Conservation (phyloP, 2,329 filamentous ascomycete species). For the Ascosphaera acerosa region DNA sequence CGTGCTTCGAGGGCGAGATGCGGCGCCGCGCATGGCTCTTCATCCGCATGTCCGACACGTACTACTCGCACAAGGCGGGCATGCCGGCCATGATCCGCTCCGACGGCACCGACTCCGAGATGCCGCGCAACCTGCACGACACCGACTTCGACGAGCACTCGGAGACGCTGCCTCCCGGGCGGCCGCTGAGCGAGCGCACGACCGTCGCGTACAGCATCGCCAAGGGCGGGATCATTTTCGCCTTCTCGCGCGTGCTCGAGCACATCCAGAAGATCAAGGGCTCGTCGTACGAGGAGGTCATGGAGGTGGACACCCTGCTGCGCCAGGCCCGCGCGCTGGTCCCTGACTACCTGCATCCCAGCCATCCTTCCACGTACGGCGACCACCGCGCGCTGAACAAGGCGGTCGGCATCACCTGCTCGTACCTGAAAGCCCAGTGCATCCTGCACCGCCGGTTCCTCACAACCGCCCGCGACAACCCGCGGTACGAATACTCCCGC, state of each 20-base stretch:
- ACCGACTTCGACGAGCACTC: conserved; percentile 36
- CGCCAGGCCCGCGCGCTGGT: conserved; percentile 36
- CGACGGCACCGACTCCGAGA: conserved; percentile 35
- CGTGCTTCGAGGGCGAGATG: conserved; percentile 35
- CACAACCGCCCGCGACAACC: conserved; percentile 47
- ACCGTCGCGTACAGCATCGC: conserved; percentile 25
- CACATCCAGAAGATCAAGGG: conserved; percentile 17
- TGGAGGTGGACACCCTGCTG: conserved; percentile 33
- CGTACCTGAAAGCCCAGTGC: conserved; percentile 74
- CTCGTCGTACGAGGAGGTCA: conserved; percentile 32
- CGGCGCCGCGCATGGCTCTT: conserved; percentile 24
- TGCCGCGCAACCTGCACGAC: conserved; percentile 38
- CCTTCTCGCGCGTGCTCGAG: conserved; percentile 21
- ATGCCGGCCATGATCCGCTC: conserved; percentile 39
- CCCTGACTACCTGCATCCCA: conserved; percentile 42
- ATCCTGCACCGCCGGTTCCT: conserved; percentile 76
- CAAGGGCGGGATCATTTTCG: conserved; percentile 18
- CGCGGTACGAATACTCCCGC: conserved; percentile 62
- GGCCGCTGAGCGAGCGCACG: conserved; percentile 34
- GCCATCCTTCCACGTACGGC: neutral
- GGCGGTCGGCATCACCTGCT: conserved; percentile 32
- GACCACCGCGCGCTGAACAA: neutral
- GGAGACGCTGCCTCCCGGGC: conserved; percentile 27
- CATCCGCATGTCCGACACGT: conserved; percentile 32
- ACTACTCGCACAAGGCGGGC: conserved; percentile 42